Percentiles rank a stretch among this genome's conserved stretches.
phyloP scores from a whole-genome alignment of 2,329 filamentous ascomycete genomes.

The Aplosporella prunicola region DNA sequence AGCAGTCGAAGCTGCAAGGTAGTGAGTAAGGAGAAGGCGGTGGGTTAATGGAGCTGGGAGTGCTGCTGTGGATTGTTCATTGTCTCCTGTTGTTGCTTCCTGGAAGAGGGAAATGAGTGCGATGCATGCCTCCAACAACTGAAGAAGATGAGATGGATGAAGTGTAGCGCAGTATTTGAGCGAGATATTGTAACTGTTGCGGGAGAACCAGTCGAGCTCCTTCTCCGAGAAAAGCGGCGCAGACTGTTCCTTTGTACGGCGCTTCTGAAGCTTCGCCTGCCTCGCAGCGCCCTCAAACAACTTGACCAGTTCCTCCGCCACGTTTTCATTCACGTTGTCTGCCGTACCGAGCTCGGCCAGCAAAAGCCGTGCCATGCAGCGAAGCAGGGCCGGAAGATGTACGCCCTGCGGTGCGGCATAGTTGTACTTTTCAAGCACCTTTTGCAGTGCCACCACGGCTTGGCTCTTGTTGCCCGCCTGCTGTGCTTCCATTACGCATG shows the following conservation, averaged over 20 bases:
- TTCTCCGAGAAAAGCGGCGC: slow-evolving; percentile 43
- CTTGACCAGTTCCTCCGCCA: slow-evolving; percentile 44
- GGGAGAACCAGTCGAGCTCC: slow-evolving; percentile 78
- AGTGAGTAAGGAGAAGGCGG: slow-evolving; percentile 61
- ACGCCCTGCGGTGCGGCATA: slow-evolving; percentile 39
- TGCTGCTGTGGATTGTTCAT: not conserved
- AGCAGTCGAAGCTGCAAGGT: slow-evolving; percentile 45
- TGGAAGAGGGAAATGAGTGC: slow-evolving; percentile 34
- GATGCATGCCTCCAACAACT: slow-evolving; percentile 42
- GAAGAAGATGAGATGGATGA: slow-evolving; percentile 44
- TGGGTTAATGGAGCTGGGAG: slow-evolving; percentile 32
- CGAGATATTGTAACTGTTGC: slow-evolving; percentile 70
- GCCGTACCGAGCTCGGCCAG: slow-evolving; percentile 20
- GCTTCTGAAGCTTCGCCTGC: slow-evolving; percentile 34
- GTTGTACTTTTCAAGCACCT: slow-evolving; percentile 49
- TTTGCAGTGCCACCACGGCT: slow-evolving; percentile 49
- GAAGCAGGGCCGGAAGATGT: slow-evolving; percentile 54
- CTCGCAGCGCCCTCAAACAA: slow-evolving; percentile 44
- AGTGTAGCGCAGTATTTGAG: slow-evolving; percentile 53
- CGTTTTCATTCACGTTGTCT: slow-evolving; percentile 33
- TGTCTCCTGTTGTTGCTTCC: slow-evolving; percentile 16
- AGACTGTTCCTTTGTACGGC: slow-evolving; percentile 34
- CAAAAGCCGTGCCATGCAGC: slow-evolving; percentile 49
- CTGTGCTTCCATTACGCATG: slow-evolving; percentile 71
- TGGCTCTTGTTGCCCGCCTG: slow-evolving; percentile 52